Base-by-base conservation (phyloP, 768 basidiomycete genomes). In the Kwoniella dendrophila region DNA sequence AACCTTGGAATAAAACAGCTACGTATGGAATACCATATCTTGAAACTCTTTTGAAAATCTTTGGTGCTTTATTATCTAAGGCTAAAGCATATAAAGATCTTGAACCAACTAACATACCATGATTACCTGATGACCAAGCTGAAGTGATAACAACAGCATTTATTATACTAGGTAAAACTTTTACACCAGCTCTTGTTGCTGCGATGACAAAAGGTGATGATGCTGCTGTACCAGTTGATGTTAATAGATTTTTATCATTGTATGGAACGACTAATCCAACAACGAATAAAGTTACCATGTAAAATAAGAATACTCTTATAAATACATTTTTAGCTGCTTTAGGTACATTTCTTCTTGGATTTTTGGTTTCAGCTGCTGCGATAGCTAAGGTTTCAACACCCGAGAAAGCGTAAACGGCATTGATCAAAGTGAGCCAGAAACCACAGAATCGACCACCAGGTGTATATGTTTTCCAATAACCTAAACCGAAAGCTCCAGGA, bases 241-340 rank as follows among this genome's bases (percentile, higher is more conserved):
- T 27, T 22, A 38, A 34, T 5, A 59, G 38, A n/a, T 43, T 41
- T 8, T 32, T n/a, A 24, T 59, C 69, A 70, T 86, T 81, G 66
- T 83, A 88, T 0, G 88, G 85, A 44, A 93, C 88, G 40, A 91
- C 82, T 86, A 92, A 86, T 61, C 90, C 89, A 38, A 72, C 57
- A 36, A 72, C 84, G 58, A 90, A 72, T 59, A 89, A 82, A 32
- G 88, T 88, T 49, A 89, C 80, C 63, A 90, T 83, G 85, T 90
- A 91, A 83, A 91, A 91, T 29, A 90, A 65, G 7, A 88, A 64
- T 68, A 95, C 88, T 64, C 92, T 86, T 80, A 59, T 69, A 68
- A 70, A 73, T 22, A 71, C 73, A 59, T 67, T 66, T 63, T 67
- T 64, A 55, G 74, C 73, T 14, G 76, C 76, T 16, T 69, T 56